Percentiles rank a stretch among this genome's conserved stretches.
Conservation (phyloP, 2,329 filamentous ascomycete genomes). For the Acarospora socialis region DNA sequence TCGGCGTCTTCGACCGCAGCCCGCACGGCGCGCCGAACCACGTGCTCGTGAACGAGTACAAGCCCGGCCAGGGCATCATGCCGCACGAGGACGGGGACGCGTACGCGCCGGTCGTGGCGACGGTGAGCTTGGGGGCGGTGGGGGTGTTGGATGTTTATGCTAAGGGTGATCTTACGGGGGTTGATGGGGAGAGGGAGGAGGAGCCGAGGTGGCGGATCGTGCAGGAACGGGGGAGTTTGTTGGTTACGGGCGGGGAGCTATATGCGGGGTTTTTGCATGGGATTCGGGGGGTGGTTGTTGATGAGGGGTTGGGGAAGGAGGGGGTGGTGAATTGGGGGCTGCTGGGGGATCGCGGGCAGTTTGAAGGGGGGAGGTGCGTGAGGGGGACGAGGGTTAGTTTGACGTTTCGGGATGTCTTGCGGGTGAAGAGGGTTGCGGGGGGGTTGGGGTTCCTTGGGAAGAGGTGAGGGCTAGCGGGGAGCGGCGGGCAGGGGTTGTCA, state of each 20-base stretch:
- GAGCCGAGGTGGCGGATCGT: slow-evolving; percentile 45
- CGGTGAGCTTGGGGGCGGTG: slow-evolving; percentile 67
- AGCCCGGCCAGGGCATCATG: slow-evolving; percentile 84
- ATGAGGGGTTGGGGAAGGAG: slow-evolving; percentile 45
- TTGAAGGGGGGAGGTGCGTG: slow-evolving; percentile 28
- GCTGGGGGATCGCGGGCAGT: slow-evolving; percentile 29
- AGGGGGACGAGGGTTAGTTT: slow-evolving; percentile 43
- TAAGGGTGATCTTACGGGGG: slow-evolving; percentile 23
- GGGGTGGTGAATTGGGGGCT: slow-evolving; percentile 44
- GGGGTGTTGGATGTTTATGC: slow-evolving; percentile 65
- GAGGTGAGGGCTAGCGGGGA: neutral
- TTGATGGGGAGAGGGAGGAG: slow-evolving; percentile 13
- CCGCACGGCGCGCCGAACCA: slow-evolving; percentile 74
- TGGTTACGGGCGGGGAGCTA: slow-evolving; percentile 40
- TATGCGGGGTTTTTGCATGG: slow-evolving; percentile 47
- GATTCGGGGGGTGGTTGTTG: slow-evolving; percentile 41
- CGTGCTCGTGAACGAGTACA: slow-evolving; percentile 86
- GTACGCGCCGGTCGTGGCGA: slow-evolving; percentile 80
- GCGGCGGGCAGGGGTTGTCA: too few relatives aligned
- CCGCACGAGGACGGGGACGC: slow-evolving; percentile 85
- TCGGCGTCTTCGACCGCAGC: slow-evolving; percentile 42
- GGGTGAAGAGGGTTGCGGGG: slow-evolving; percentile 34
- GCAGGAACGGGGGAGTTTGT: slow-evolving; percentile 66
- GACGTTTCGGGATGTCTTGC: slow-evolving; percentile 70
- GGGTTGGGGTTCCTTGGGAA: slow-evolving; percentile 8